Evolutionary conservation across 805 yeast species (phyloP), one percentile per base, ranked within the genome.

Genomic region (Blastobotrys muscicola): DNA sequence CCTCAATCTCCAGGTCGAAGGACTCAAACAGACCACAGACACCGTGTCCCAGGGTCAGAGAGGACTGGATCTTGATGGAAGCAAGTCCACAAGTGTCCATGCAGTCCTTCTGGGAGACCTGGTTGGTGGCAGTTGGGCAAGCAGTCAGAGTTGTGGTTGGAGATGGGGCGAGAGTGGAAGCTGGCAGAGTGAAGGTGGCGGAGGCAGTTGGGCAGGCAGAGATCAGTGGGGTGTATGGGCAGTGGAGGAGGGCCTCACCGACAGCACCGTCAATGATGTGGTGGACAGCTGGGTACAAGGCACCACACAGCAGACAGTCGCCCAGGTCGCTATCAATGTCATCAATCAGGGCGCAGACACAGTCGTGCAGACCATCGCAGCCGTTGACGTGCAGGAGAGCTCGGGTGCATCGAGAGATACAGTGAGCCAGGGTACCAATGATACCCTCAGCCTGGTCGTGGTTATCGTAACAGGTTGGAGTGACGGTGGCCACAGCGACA

Each of bases 341-440:
- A 8, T 41, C 47, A 12, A 44, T 37, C 32, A 45, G 36, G 8
- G 38, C 46, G n/a, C 46, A 47, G 29, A 46, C 47, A 29, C 47
- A 43, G n/a, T 12, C 42, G 23, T 36, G 41, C 15, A 45, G 39
- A 20, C 46, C 45, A 33, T 41, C 38, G 36, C 48, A 48, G 36
- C 45, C 37, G 33, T 45, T 36, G 29, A 45, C 14, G 14, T 30
- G 16, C n/a, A 40, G 31, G 5, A 41, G 20, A 8, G 47, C 47
- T 6, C 33, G 29, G 35, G 46, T 42, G 38, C 48, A 37, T 38
- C 41, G 11, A 40, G 43, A 15, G 43, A 48, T 14, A 44, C 48
- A 40, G 14, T 38, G 36, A 11, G 16, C 33, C 10, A 45, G 36
- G 34, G 45, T 42, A 26, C 44, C 47, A 15, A 39, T 36, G 30